These are phyloP conservation scores for Lactuca sativa DNA, from an alignment of 129 eudicot genomes.

Conservation along the genomic window DNA sequence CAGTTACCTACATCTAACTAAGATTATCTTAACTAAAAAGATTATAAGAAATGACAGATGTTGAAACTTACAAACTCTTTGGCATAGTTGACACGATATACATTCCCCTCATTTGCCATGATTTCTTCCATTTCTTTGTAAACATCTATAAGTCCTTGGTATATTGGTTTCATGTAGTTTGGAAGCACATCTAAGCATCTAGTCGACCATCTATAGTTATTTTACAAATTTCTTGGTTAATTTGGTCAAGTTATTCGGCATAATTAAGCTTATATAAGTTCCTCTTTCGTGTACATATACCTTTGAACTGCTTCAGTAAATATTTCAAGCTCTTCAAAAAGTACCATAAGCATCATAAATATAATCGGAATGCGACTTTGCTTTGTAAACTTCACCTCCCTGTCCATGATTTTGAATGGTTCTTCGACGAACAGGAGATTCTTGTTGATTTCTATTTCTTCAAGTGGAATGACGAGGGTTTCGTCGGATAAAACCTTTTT, in stretches of 20 bases:
- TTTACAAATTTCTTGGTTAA: background rate
- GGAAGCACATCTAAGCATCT: slow-evolving; percentile 33
- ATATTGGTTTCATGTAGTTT: slow-evolving; percentile 34
- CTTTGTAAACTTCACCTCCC: no score
- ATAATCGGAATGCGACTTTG: no score
- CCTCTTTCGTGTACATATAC: background rate
- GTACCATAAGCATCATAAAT: slow-evolving; percentile 4
- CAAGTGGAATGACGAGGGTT: no score
- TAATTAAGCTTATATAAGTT: no score
- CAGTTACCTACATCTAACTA: no score
- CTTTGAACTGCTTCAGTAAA: no score
- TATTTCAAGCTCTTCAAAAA: background rate
- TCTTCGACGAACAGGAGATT: no score
- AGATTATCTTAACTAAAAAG: no score
- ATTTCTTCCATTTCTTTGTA: slow-evolving; percentile 28
- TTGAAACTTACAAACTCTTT: slow-evolving; percentile 24
- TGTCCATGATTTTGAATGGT: no score
- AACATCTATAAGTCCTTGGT: slow-evolving; percentile 31
- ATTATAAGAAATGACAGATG: background rate
- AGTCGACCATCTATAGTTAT: slow-evolving; percentile 32
- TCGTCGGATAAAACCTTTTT: no score
- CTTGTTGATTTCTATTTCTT: no score
- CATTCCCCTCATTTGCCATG: slow-evolving; percentile 6
- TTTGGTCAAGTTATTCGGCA: background rate
- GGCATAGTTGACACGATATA: slow-evolving; percentile 17